A percentile compares a stretch with the other conserved stretches of the same genome.
Evolutionary conservation across 805 yeast species (phyloP).

Genomic region (Spathaspora arborariae): DNA sequence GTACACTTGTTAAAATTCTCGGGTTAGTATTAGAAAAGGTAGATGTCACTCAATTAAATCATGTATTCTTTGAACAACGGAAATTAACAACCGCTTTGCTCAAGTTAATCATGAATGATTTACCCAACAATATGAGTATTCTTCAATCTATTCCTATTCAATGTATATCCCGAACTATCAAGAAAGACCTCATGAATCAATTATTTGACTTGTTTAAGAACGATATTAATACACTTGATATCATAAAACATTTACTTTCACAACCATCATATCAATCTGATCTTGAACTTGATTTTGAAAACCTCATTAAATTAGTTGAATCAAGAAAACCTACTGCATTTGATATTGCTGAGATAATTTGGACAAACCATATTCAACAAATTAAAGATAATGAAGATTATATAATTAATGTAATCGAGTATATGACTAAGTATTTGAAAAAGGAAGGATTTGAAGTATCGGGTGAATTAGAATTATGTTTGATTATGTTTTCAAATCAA

Average conservation of each 20-base stretch:
- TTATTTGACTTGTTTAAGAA: slow-evolving; percentile 8
- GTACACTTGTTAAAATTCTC: slow-evolving; percentile 26
- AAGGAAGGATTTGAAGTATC: slow-evolving; percentile 7
- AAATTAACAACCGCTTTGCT: slow-evolving; percentile 31
- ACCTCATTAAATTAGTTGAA: slow-evolving; percentile 15
- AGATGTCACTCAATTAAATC: slow-evolving; percentile 21
- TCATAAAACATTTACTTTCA: slow-evolving; percentile 38
- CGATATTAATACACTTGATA: slow-evolving; percentile 1
- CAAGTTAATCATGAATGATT: slow-evolving; percentile 12
- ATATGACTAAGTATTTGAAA: slow-evolving; percentile 11
- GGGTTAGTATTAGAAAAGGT: slow-evolving; percentile 14
- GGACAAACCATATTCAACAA: slow-evolving; percentile 41
- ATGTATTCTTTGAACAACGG: slow-evolving; percentile 46
- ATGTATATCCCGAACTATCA: slow-evolving; percentile 33
- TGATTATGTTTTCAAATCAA: slow-evolving; percentile 7
- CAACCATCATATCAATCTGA: slow-evolving; percentile 53
- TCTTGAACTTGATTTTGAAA: slow-evolving; percentile 42
- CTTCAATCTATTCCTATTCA: slow-evolving; percentile 42
- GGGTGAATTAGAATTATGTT: slow-evolving; percentile 9
- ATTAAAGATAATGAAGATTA: slow-evolving; percentile 21
- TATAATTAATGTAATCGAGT: slow-evolving; percentile 6
- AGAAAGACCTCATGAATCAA: slow-evolving; percentile 13
- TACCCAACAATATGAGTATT: neutral
- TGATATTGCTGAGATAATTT: slow-evolving; percentile 32
- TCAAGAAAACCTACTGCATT: slow-evolving; percentile 2